Conservation (phyloP, 768 basidiomycete genomes). For the Serendipita indica region DNA sequence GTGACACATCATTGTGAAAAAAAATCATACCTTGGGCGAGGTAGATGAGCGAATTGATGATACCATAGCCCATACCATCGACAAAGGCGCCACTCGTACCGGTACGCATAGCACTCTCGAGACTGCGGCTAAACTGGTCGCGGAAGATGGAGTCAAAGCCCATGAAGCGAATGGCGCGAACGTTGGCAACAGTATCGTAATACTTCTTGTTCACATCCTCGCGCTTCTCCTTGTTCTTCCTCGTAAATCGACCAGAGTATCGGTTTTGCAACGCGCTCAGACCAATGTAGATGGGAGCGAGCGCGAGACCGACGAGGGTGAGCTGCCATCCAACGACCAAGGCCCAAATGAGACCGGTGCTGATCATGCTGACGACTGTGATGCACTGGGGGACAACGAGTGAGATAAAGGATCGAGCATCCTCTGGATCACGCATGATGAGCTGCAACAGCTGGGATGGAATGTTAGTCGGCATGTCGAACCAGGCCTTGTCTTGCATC, state of each 20-base stretch:
- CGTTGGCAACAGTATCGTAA: constrained; percentile 71
- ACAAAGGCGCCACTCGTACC: constrained; percentile 76
- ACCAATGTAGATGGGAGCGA: constrained; percentile 69
- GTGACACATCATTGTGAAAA: neutral
- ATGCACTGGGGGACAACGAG: constrained; percentile 54
- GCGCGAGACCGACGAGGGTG: constrained; percentile 75
- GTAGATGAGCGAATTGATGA: constrained; percentile 73
- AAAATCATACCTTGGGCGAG: constrained; percentile 45
- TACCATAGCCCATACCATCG: constrained; percentile 70
- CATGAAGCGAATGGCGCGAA: constrained; percentile 80
- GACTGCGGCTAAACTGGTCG: constrained; percentile 49
- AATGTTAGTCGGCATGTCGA: constrained; percentile 51
- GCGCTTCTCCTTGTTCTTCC: constrained; percentile 67
- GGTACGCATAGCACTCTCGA: constrained; percentile 42
- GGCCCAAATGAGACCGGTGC: constrained; percentile 79
- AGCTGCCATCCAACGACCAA: constrained; percentile 81
- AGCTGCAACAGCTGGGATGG: constrained; percentile 51
- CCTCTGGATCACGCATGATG: constrained; percentile 80
- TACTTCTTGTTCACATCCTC: constrained; percentile 76
- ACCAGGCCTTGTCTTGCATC: constrained; percentile 73
- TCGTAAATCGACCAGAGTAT: constrained; percentile 57
- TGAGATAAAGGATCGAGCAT: constrained; percentile 63
- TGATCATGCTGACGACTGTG: constrained; percentile 68
- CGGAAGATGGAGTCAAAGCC: constrained; percentile 60
- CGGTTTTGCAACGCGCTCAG: constrained; percentile 60